Evolutionary conservation across 192 early-diverging fungal species (phyloP), one percentile per base, ranked within the genome.

Genomic region (Umbelopsis isabellina): DNA sequence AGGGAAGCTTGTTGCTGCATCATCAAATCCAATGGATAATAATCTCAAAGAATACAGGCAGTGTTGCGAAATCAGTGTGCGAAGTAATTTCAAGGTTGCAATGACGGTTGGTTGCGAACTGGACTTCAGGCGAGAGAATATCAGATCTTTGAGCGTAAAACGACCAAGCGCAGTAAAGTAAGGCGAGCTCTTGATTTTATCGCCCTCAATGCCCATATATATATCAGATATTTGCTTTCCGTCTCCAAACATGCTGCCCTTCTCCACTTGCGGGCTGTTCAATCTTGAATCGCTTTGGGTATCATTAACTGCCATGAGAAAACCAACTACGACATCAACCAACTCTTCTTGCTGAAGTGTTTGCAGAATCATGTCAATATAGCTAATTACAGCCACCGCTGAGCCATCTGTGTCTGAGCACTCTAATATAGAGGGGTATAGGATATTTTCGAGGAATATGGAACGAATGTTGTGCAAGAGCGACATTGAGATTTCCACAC

Each of bases 361-460:
- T 41, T 91, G 88, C 8, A 96, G 77, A 75, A 97, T 94, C 58
- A 91, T 75, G 67, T 93, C 89, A 51, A 98, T 85, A 65, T 98
- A 98, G 67, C 87, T 92, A 74, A 98, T 91, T 1, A 92, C 89
- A 2, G 95, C 91, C 0, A 95, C 92, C 18, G 94, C 90, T 66
- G 91, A 93, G 6, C 94, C 95, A 76, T 98, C 95, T 22, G 90
- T 92, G 78, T 98, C 97, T 0, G 93, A 95, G 76, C 92, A 92
- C 61, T 92, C 92, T 46, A 91, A 76, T 55, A 97, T 83, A 45
- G 91, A 91, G 21, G 95, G 91, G 66, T 94, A 91, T 47, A 98
- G 82, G 66, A 96, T 94, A 47, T 91, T 89, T 65, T 91, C 91
- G 48, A 98, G 79, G 78, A 97, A 94, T 35, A 91, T 88, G 27